Base-by-base conservation (phyloP, 345 rosid genomes). In the Schrenkiella parvula region DNA sequence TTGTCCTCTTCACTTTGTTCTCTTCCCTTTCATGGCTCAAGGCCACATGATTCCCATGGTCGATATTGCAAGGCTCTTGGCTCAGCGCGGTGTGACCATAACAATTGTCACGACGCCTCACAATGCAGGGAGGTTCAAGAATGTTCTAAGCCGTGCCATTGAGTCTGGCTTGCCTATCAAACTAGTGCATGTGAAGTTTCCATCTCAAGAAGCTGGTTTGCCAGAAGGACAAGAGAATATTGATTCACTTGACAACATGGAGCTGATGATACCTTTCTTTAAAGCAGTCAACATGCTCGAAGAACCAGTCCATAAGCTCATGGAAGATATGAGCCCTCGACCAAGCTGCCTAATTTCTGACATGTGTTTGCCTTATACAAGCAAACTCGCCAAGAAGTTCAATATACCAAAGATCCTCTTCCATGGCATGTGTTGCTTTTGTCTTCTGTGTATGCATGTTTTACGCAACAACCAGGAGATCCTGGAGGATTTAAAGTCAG, bases 281-380 rank as follows among this genome's bases (percentile, higher is more conserved):
- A 54, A 43, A 21, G 82, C 67, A 1, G 22, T 46, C 7, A 70
- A 28, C 69, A 19, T 52, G 76, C 65, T 77, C 1, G 81, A 72
- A 61, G 70, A 66, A 15, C 84, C 71, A 10, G 78, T 73, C 0
- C 17, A 42, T 21, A 70, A 80, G 19, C 48, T 72, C 56, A 34
- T 83, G 3, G 66, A 70, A 48, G 72, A 73, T 70, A 62, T 85
- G 68, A 72, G 1, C 4, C 83, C 87, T 11, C 23, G 5, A 25
- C 87, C 89, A 0, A 80, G 70, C 56, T 80, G 87, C 61, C 31
- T 85, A 66, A 79, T 85, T n/a, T 73, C 85, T 0, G 89, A 83
- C 29, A 12, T 78, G 25, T 50, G 71, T 54, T 50, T 78, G 52
- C 32, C 50, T 1, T 82, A 68, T 32, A 82, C 85, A 2, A 13